phyloP scores from a whole-genome alignment of 2,329 filamentous ascomycete genomes.

The Verticillium klebahnii region DNA sequence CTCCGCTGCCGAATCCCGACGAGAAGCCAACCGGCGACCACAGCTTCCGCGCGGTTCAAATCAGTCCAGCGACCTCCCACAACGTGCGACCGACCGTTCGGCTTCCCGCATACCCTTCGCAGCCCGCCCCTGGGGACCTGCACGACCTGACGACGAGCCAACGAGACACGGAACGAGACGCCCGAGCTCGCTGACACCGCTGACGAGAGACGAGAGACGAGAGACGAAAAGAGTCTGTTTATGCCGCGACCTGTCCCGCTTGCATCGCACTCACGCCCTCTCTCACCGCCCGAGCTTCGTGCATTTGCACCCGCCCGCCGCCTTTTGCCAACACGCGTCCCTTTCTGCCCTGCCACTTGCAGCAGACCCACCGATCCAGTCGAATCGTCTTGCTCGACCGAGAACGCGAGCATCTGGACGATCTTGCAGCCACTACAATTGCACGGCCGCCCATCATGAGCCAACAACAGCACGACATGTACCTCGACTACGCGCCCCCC shows the following conservation, averaged over 20 bases:
- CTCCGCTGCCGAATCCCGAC: background rate
- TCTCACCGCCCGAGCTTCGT: background rate
- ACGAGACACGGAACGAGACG: slow-evolving; percentile 2
- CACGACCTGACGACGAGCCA: slow-evolving; percentile 2
- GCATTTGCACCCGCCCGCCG: background rate
- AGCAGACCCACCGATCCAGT: background rate
- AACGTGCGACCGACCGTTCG: slow-evolving; percentile 4
- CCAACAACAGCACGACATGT: slow-evolving; percentile 61
- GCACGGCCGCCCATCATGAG: slow-evolving; percentile 32
- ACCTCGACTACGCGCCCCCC: slow-evolving; percentile 61
- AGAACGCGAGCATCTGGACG: slow-evolving; percentile 11
- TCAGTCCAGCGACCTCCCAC: background rate
- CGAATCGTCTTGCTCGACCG: background rate
- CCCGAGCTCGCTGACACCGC: background rate
- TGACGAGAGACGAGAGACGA: background rate
- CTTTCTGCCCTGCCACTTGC: background rate
- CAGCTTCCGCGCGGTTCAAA: background rate
- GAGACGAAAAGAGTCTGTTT: background rate
- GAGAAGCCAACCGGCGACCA: background rate
- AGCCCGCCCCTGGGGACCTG: slow-evolving; percentile 3
- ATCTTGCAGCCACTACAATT: background rate
- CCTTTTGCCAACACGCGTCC: background rate
- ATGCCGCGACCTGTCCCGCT: background rate
- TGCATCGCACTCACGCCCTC: background rate
- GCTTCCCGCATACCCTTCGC: slow-evolving; percentile 2